Evolutionary conservation across 495 filamentous ascomycete species (phyloP).

Genomic region (Penicillium bovifimosum): DNA sequence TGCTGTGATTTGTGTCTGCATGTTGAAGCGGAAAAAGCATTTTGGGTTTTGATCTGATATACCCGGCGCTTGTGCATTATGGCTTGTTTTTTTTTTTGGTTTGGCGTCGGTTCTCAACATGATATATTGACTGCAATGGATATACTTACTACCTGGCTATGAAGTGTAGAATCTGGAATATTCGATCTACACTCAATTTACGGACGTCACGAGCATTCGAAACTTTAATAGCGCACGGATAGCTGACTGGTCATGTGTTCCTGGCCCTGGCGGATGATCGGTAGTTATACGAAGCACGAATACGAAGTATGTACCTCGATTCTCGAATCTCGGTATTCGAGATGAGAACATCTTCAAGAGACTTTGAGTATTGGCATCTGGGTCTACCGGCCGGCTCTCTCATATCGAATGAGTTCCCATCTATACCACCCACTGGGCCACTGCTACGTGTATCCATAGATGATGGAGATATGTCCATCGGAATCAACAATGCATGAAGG

Average conservation of each 20-base stretch:
- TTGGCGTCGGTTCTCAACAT: conserved; percentile 14
- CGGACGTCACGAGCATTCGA: no score
- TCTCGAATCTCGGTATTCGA: not conserved
- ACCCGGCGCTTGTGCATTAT: conserved; percentile 27
- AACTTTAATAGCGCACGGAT: not conserved
- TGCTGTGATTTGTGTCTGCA: conserved; percentile 48
- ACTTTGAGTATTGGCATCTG: no score
- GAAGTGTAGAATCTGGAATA: not conserved
- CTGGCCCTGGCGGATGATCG: not conserved
- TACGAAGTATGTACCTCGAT: no score
- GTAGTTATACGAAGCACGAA: no score
- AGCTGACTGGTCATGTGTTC: not conserved
- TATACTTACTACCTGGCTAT: not conserved
- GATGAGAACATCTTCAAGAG: not conserved
- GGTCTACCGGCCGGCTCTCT: no score
- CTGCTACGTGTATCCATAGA: no score
- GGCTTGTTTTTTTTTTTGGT: conserved; percentile 7
- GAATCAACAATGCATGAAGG: no score
- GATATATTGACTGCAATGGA: not conserved
- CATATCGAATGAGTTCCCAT: no score
- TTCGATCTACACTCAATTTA: not conserved
- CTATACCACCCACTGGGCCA: no score
- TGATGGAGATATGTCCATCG: no score
- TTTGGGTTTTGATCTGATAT: conserved; percentile 24
- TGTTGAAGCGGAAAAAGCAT: conserved; percentile 16